Evolutionary conservation across 495 filamentous ascomycete genomes (phyloP).

Genomic region (Podospora appendiculata): DNA sequence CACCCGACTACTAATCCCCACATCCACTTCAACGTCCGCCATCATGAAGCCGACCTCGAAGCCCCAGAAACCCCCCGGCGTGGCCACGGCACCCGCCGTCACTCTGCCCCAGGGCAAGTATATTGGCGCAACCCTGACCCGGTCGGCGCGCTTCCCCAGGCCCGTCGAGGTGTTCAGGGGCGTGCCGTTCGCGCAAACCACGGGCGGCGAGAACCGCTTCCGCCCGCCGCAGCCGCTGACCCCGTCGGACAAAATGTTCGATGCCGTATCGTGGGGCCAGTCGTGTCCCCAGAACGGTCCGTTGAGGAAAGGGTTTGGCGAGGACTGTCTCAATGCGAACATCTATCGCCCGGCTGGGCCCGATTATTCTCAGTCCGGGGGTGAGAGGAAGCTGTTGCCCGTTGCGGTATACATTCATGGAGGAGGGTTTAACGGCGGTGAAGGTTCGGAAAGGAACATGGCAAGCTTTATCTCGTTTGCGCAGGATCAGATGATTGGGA

Average conservation of each 20-base stretch:
- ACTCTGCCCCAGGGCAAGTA: slow-evolving; percentile 47
- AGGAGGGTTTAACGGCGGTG: slow-evolving; percentile 44
- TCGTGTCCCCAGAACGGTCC: slow-evolving; percentile 29
- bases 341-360: slow-evolving; percentile 32
- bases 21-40: background rate
- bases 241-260: slow-evolving; percentile 19
- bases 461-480: slow-evolving; percentile 46
- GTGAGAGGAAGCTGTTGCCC: slow-evolving; percentile 36
- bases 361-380: background rate
- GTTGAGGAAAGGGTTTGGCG: slow-evolving; percentile 24
- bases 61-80: too few relatives aligned
- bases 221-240: slow-evolving; percentile 37
- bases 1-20: background rate
- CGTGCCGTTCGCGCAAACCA: slow-evolving; percentile 52
- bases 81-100: slow-evolving; percentile 22
- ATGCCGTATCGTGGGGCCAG: slow-evolving; percentile 37
- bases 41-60: background rate
- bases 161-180: slow-evolving; percentile 51
- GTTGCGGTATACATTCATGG: slow-evolving; percentile 54
- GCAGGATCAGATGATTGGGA: slow-evolving; percentile 44
- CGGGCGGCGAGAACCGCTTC: slow-evolving; percentile 49
- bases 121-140: slow-evolving; percentile 37
- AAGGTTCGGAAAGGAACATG: slow-evolving; percentile 36
- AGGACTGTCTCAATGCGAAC: slow-evolving; percentile 47
- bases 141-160: slow-evolving; percentile 32